Percentiles rank a stretch among this genome's conserved stretches.
Evolutionary conservation across 1,284 basidiomycete species (phyloP).

Genomic region (Ganoderma boninense): DNA sequence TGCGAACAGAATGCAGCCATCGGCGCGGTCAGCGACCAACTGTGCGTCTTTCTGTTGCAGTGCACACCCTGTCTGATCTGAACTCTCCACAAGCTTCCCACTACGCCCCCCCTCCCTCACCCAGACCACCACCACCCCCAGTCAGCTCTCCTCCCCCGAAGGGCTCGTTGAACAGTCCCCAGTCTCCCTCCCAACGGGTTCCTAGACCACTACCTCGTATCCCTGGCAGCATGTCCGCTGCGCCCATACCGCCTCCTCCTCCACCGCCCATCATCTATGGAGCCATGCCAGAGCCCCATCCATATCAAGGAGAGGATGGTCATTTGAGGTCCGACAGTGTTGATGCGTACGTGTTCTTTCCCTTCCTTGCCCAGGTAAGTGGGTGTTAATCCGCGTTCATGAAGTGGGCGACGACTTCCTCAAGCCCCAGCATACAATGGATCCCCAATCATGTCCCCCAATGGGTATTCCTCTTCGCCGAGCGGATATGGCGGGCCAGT

Average conservation of each 20-base stretch:
- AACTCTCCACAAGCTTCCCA: slow-evolving; percentile 28
- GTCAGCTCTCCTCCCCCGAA: slow-evolving; percentile 19
- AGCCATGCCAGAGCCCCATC: slow-evolving; percentile 40
- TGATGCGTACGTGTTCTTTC: slow-evolving; percentile 36
- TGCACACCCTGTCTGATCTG: slow-evolving; percentile 29
- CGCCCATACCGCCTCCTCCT: slow-evolving; percentile 37
- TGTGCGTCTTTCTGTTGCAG: slow-evolving; percentile 37
- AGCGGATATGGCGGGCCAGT: slow-evolving; percentile 23
- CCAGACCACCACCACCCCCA: slow-evolving; percentile 33
- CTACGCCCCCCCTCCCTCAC: slow-evolving; percentile 39
- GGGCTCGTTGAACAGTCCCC: slow-evolving; percentile 25
- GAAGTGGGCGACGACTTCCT: slow-evolving; percentile 32
- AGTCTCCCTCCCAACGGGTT: slow-evolving; percentile 39
- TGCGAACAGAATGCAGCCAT: slow-evolving; percentile 36
- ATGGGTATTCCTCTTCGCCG: slow-evolving; percentile 15
- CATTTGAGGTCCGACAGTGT: slow-evolving; percentile 34
- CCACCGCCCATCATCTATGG: slow-evolving; percentile 31
- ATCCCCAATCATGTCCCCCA: not conserved
- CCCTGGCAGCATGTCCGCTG: slow-evolving; percentile 34
- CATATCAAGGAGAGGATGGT: slow-evolving; percentile 34
- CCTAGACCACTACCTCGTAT: slow-evolving; percentile 42
- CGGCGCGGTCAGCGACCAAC: slow-evolving; percentile 32
- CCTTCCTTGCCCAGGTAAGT: not conserved
- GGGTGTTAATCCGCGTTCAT: slow-evolving; percentile 4
- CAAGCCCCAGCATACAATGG: slow-evolving; percentile 26